Percentiles rank a stretch among this genome's conserved stretches.
Conservation (phyloP, 2,329 filamentous ascomycete genomes). For the Calonectria naviculata region DNA sequence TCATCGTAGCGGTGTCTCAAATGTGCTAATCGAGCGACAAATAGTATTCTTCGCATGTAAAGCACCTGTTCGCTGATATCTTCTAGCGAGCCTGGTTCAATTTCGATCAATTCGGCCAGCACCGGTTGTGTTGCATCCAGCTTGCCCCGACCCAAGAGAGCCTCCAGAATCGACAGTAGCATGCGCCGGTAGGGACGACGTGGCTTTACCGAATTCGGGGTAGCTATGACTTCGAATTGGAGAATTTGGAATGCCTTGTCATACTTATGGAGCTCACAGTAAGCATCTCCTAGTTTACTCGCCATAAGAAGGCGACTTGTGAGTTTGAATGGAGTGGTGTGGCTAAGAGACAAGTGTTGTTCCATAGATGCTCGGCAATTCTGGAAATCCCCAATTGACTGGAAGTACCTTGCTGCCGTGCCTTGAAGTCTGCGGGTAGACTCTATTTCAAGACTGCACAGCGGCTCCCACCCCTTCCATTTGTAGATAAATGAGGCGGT, state of each 20-base stretch:
- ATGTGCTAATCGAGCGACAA: slow-evolving; percentile 37
- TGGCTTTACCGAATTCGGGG: slow-evolving; percentile 19
- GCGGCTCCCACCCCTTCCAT: slow-evolving; percentile 42
- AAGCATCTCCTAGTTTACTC: slow-evolving; percentile 40
- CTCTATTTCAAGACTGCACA: slow-evolving; percentile 46
- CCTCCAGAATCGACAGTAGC: slow-evolving; percentile 38
- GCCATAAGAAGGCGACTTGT: slow-evolving; percentile 42
- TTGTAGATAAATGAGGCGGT: slow-evolving; percentile 43
- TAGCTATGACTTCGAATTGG: slow-evolving; percentile 32
- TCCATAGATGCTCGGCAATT: slow-evolving; percentile 43
- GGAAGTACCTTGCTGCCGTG: slow-evolving; percentile 45
- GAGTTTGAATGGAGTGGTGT: slow-evolving; percentile 35
- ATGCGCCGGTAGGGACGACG: slow-evolving; percentile 39
- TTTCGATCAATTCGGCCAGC: slow-evolving; percentile 21
- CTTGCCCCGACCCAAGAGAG: slow-evolving; percentile 31
- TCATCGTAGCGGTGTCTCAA: slow-evolving; percentile 16
- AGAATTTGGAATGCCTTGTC: slow-evolving; percentile 35
- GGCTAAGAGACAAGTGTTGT: slow-evolving; percentile 42
- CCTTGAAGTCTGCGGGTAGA: slow-evolving; percentile 47
- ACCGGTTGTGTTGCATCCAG: slow-evolving; percentile 20
- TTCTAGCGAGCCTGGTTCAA: slow-evolving; percentile 38
- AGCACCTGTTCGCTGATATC: slow-evolving; percentile 46
- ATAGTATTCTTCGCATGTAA: slow-evolving; percentile 42
- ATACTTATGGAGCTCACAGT: slow-evolving; percentile 43
- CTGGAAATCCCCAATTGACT: slow-evolving; percentile 45